Evolutionary conservation across 2,329 filamentous ascomycete species (phyloP), one percentile per base, ranked within the genome.

Genomic region (Exutisphaerella laricina): DNA sequence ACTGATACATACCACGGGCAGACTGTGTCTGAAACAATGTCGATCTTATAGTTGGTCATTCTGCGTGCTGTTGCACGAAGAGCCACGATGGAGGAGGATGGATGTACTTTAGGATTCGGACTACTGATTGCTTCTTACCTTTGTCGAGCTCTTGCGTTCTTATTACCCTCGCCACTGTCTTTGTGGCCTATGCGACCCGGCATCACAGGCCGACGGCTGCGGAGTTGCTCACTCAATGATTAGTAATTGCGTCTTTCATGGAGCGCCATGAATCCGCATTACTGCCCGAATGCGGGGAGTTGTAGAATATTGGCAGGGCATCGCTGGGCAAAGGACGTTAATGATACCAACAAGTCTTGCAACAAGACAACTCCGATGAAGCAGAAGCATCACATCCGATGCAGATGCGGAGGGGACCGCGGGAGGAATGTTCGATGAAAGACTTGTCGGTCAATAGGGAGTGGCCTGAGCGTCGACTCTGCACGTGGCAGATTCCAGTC

Each of bases 1-100:
- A 18, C 10, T 12, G 12, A 13, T 16, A 9, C 37, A 23, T 40
- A 50, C 51, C 71, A 78, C 54, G 86, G 84, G 62, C 87, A 94
- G 55, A 92, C 77, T 2, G 80, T 85, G 80, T 94, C 88, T n/a
- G 78, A 86, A 45, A 88, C 79, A 59, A 88, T 78, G 46, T 82
- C 79, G 65, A 94, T 84, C 49, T 79, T 77, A 70, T 89, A 85
- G 57, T 80, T 78, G 14, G 82, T 79, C 85, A 89, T 88, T 47
- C 47, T 71, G 55, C 52, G 55, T 29, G 49, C 20, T 7, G 52
- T 53, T 32, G 54, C 42, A 29, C 54, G 54, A 31, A 55, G 46
- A 46, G 55, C 52, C 55, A 58, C 44, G 40, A 29, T 51, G 47
- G 21, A 17, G 29, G 9, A 29, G 20, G 20, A 20, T 5, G 17